Percentiles rank a stretch among this genome's conserved stretches.
Conservation (phyloP, 345 rosid species). For the Melaleuca quinquenervia region DNA sequence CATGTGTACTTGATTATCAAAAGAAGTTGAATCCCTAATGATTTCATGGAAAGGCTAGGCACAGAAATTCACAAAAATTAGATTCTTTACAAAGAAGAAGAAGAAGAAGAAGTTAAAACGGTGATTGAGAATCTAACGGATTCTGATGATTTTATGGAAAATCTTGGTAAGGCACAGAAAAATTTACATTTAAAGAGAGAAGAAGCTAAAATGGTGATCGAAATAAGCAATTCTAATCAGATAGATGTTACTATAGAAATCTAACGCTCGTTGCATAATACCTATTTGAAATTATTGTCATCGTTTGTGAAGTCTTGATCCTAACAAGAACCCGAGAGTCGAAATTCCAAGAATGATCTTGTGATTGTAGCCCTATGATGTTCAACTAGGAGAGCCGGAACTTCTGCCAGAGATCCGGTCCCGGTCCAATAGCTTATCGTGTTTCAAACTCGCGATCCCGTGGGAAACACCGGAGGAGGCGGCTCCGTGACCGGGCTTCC, state of each 20-base stretch:
- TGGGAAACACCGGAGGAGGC: not conserved
- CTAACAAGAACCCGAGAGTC: not conserved
- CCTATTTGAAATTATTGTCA: not conserved
- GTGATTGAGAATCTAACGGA: too few relatives aligned
- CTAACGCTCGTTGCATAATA: not conserved
- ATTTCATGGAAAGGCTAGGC: too few relatives aligned
- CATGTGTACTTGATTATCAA: too few relatives aligned
- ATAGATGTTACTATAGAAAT: not conserved
- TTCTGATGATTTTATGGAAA: not conserved
- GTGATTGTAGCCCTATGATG: not conserved
- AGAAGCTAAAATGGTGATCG: not conserved
- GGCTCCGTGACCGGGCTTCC: not conserved
- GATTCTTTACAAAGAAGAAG: too few relatives aligned
- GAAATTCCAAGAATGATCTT: not conserved
- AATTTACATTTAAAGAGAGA: not conserved
- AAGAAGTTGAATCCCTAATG: too few relatives aligned
- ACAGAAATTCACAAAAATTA: too few relatives aligned
- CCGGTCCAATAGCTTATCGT: fast-evolving
- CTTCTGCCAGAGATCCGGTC: not conserved
- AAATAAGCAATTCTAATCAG: fast-evolving
- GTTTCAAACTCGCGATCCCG: fast-evolving
- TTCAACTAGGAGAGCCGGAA: not conserved
- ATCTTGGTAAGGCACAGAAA: fast-evolving
- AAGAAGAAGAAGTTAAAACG: too few relatives aligned
- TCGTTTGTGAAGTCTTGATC: not conserved